phyloP scores from a whole-genome alignment of 2,329 filamentous ascomycete genomes.

The Coleophoma eucalyptorum region DNA sequence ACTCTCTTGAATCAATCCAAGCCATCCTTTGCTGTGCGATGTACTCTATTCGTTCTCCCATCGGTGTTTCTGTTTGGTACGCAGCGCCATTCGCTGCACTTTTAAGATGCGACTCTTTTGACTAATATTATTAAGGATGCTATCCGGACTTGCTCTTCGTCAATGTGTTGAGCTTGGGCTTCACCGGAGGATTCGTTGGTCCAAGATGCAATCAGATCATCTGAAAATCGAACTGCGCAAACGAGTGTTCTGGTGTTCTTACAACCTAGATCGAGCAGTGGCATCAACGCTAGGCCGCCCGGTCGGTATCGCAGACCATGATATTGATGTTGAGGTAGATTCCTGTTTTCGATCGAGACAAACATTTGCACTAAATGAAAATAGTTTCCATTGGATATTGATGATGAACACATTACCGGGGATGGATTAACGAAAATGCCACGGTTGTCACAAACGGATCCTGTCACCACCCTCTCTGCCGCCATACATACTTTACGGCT shows the following conservation, averaged over 20 bases:
- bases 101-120: slow-evolving; percentile 22
- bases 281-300: slow-evolving; percentile 27
- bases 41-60: slow-evolving; percentile 18
- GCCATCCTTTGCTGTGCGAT: slow-evolving; percentile 22
- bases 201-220: slow-evolving; percentile 7
- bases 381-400: background rate
- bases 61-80: slow-evolving; percentile 22
- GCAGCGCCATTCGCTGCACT: slow-evolving; percentile 24
- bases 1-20: slow-evolving; percentile 21
- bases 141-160: slow-evolving; percentile 28
- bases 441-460: background rate
- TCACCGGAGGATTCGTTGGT: slow-evolving; percentile 22
- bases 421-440: background rate
- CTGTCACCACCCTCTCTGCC: background rate
- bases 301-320: slow-evolving; percentile 20
- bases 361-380: background rate
- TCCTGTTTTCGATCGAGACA: background rate
- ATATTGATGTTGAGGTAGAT: slow-evolving; percentile 23
- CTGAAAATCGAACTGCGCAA: slow-evolving; percentile 25
- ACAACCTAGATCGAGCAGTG: slow-evolving; percentile 29
- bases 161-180: slow-evolving; percentile 30
- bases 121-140: slow-evolving; percentile 16
- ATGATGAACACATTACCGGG: background rate
- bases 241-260: slow-evolving; percentile 28
- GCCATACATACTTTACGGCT: background rate